A percentile compares a stretch with the other conserved stretches of the same genome.
Evolutionary conservation across 164 flowering plant species (phyloP).

Genomic region (Buxus sempervirens): DNA sequence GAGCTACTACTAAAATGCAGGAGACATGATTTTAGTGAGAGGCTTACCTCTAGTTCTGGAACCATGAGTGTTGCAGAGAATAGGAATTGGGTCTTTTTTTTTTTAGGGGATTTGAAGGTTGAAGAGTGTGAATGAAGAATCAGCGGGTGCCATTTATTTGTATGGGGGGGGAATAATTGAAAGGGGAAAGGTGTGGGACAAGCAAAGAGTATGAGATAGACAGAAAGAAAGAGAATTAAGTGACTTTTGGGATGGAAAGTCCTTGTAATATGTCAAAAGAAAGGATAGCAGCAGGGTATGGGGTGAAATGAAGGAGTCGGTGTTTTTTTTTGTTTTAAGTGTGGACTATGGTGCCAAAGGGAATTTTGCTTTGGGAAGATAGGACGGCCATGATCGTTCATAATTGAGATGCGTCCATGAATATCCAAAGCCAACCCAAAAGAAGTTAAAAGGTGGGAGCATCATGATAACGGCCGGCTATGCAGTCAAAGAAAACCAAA

Average conservation of each 20-base stretch:
- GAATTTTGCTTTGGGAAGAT: conserved; percentile 36
- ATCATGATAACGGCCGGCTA: conserved; percentile 1
- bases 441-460: conserved; percentile 15
- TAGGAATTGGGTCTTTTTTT: conserved; percentile 7
- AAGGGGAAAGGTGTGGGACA: conserved; percentile 61
- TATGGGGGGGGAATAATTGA: conserved; percentile 49
- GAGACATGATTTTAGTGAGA: no score
- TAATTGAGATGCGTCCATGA: conserved; percentile 22
- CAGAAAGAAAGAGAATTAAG: conserved; percentile 2
- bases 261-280: conserved; percentile 12
- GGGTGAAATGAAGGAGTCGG: conserved; percentile 19
- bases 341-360: conserved; percentile 24
- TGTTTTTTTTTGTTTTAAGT: conserved; percentile 17
- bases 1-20: no score
- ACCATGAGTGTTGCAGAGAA: conserved; percentile 33
- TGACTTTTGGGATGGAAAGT: conserved; percentile 15
- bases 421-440: conserved; percentile 46
- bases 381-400: conserved; percentile 29
- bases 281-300: conserved; percentile 7
- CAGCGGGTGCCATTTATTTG: conserved; percentile 42
- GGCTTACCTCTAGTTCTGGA: conserved; percentile 59
- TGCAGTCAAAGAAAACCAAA: conserved; percentile 22
- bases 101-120: conserved; percentile 20
- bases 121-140: conserved; percentile 32
- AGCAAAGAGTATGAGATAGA: conserved; percentile 55